Evolutionary conservation across 306 rosid genomes (phyloP).

Genomic region (Malus sylvestris): DNA sequence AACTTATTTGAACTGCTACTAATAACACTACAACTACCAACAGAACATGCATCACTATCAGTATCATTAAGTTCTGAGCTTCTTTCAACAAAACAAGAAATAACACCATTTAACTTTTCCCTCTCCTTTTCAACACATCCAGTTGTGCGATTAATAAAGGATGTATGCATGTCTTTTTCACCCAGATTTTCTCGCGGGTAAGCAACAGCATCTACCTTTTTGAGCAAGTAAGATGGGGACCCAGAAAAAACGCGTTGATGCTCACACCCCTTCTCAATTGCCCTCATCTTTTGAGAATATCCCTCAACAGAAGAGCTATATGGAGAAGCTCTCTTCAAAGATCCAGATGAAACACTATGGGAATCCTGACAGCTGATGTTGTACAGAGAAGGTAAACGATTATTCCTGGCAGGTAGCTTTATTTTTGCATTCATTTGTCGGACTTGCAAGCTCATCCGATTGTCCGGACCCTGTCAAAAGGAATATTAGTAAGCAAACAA

Average conservation of each 20-base stretch:
- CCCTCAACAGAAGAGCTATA: conserved; percentile 26
- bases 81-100: conserved; percentile 38
- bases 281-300: conserved; percentile 50
- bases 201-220: conserved; percentile 75
- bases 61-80: conserved; percentile 35
- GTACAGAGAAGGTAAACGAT: conserved; percentile 25
- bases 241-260: conserved; percentile 17
- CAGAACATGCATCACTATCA: conserved; percentile 58
- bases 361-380: conserved; percentile 35
- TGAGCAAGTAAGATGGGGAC: conserved; percentile 22
- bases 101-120: conserved; percentile 25
- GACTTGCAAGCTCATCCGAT: conserved; percentile 14
- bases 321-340: conserved; percentile 50
- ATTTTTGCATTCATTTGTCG: conserved; percentile 14
- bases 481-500: neutral
- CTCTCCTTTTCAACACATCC: conserved; percentile 36
- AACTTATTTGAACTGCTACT: conserved; percentile 31
- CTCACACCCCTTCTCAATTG: conserved; percentile 31
- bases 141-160: conserved; percentile 38
- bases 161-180: conserved; percentile 46
- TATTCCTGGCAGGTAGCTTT: conserved; percentile 14
- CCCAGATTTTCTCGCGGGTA: conserved; percentile 54
- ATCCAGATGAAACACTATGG: conserved; percentile 25
- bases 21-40: conserved; percentile 77
- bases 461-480: conserved; percentile 26